Evolutionary conservation across 495 filamentous ascomycete genomes (phyloP).

Genomic region (Neurospora africana): DNA sequence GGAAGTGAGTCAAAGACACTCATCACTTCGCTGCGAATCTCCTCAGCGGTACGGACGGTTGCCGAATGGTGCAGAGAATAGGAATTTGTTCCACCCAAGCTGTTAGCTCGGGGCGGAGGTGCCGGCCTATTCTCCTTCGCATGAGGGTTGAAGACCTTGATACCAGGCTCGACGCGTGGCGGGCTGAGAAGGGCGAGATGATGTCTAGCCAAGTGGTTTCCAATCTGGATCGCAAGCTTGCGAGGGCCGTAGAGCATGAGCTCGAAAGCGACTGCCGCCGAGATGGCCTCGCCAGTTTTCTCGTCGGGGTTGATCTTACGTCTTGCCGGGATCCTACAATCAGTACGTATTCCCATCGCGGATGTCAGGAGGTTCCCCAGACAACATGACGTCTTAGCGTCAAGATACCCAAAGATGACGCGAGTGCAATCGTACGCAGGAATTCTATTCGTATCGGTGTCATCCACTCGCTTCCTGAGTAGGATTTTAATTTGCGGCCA

Average conservation of each 20-base stretch:
- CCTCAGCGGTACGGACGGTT: conserved; percentile 57
- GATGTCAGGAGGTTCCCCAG: conserved; percentile 64
- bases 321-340: conserved; percentile 54
- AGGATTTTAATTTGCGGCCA: conserved; percentile 69
- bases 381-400: conserved; percentile 53
- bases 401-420: conserved; percentile 62
- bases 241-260: conserved; percentile 75
- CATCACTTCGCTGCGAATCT: conserved; percentile 73
- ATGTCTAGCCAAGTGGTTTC: conserved; percentile 50
- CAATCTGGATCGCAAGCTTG: conserved; percentile 51
- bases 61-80: conserved; percentile 9
- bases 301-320: conserved; percentile 43
- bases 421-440: conserved; percentile 59
- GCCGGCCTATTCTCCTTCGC: conserved; percentile 35
- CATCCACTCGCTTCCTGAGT: conserved; percentile 45
- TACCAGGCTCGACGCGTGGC: conserved; percentile 49
- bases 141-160: conserved; percentile 56
- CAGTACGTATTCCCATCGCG: conserved; percentile 48
- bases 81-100: conserved; percentile 4
- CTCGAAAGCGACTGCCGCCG: conserved; percentile 45
- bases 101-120: conserved; percentile 12
- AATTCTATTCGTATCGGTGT: conserved; percentile 43
- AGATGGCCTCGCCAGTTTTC: conserved; percentile 36
- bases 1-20: conserved; percentile 77
- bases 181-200: conserved; percentile 57